These are phyloP conservation scores for Phlebiopsis gigantea DNA, from an alignment of 768 basidiomycete species.

Conservation along the genomic window DNA sequence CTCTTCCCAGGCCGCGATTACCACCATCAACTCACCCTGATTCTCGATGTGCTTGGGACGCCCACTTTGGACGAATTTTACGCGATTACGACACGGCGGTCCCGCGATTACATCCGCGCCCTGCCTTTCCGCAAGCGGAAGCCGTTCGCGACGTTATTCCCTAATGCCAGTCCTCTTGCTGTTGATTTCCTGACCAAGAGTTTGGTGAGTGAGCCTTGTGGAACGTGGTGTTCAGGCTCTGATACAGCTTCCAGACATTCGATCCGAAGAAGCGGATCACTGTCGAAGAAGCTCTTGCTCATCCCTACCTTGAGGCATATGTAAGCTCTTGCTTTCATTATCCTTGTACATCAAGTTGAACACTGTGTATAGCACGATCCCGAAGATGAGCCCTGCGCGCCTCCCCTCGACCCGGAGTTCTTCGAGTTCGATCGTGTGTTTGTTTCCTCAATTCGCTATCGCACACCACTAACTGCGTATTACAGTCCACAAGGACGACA, in stretches of 20 bases:
- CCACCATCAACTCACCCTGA: conserved; percentile 93
- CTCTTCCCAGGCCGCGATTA: conserved; percentile 96
- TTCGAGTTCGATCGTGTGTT: conserved; percentile 92
- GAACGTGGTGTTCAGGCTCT: background rate
- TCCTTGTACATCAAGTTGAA: background rate
- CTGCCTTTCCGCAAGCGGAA: conserved; percentile 88
- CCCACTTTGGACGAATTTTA: conserved; percentile 98
- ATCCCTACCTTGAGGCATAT: conserved; percentile 93
- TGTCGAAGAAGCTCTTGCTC: conserved; percentile 90
- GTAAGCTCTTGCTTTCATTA: conserved; percentile 35
- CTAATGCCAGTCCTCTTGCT: conserved; percentile 81
- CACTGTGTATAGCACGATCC: conserved; percentile 68
- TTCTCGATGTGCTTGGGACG: conserved; percentile 95
- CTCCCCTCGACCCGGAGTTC: conserved; percentile 93
- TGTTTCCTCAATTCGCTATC: background rate
- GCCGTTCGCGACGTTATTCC: conserved; percentile 82
- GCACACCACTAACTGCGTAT: background rate
- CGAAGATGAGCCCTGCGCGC: conserved; percentile 93
- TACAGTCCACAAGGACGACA: conserved; percentile 89
- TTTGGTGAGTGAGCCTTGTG: conserved; percentile 44
- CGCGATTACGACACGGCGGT: conserved; percentile 87
- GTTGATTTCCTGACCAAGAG: conserved; percentile 79
- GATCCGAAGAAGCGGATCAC: conserved; percentile 97
- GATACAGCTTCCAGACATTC: conserved; percentile 60
- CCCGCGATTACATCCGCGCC: conserved; percentile 92